Conservation (phyloP, 2,329 filamentous ascomycete genomes). For the Aspergillus cejpii region DNA sequence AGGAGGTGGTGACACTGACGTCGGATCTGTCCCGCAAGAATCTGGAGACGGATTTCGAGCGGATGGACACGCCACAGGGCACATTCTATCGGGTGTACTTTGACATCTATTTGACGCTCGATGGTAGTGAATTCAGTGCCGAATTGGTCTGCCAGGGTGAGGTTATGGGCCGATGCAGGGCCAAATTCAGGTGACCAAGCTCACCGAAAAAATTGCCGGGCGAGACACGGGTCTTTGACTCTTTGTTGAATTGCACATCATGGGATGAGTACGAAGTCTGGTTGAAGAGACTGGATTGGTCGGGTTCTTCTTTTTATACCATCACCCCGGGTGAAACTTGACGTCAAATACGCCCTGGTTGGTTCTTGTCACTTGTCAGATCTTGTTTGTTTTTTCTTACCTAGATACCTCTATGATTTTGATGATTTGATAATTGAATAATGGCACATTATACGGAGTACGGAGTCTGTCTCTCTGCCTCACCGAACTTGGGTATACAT, state of each 20-base stretch:
- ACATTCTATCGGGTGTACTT: slow-evolving; percentile 78
- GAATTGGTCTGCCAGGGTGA: slow-evolving; percentile 98
- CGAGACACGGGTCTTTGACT: too few relatives aligned
- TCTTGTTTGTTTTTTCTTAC: background rate
- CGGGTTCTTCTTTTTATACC: background rate
- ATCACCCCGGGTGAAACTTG: too few relatives aligned
- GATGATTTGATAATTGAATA: background rate
- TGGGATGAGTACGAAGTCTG: background rate
- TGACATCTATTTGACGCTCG: slow-evolving; percentile 78
- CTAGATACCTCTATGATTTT: background rate
- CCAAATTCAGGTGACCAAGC: slow-evolving; percentile 62
- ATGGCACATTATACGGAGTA: too few relatives aligned
- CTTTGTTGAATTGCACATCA: too few relatives aligned
- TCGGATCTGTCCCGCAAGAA: slow-evolving; percentile 97
- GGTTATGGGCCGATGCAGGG: slow-evolving; percentile 94
- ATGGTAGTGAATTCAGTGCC: slow-evolving; percentile 95
- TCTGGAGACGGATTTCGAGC: slow-evolving; percentile 97
- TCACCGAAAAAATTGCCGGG: too few relatives aligned
- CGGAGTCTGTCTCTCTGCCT: too few relatives aligned
- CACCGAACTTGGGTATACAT: background rate
- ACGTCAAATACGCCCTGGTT: too few relatives aligned
- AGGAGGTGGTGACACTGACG: slow-evolving; percentile 95
- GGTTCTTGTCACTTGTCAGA: too few relatives aligned
- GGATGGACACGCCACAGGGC: slow-evolving; percentile 97
- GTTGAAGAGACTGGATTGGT: background rate